These are phyloP conservation scores for Dactylis glomerata DNA, from an alignment of 176 grass and related monocot species.

Conservation along the genomic window DNA sequence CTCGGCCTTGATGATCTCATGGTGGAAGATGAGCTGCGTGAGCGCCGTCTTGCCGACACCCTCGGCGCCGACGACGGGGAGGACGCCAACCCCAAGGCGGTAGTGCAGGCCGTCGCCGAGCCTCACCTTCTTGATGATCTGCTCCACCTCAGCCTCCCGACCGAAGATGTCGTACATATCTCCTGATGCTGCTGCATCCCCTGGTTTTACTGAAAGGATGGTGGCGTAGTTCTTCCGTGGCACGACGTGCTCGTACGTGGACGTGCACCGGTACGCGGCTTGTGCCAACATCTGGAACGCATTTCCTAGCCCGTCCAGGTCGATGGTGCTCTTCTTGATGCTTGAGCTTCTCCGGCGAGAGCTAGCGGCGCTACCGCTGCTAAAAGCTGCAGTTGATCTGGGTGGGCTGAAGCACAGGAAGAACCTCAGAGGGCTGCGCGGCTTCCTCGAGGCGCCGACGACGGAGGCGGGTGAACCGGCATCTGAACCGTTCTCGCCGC, in stretches of 20 bases:
- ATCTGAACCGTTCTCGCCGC: background rate
- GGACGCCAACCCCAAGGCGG: constrained; percentile 30
- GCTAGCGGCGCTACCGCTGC: background rate
- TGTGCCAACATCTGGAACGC: constrained; percentile 28
- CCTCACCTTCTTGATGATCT: constrained; percentile 14
- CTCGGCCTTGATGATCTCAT: constrained; percentile 14
- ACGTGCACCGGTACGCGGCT: constrained; percentile 38
- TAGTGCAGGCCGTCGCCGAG: constrained; percentile 34
- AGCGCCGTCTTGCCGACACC: constrained; percentile 40
- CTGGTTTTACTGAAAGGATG: background rate
- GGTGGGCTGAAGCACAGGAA: constrained; percentile 43
- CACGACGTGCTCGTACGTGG: constrained; percentile 25
- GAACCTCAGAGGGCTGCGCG: constrained; percentile 39
- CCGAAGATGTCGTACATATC: constrained; percentile 26
- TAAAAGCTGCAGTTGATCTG: background rate
- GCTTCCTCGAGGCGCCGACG: background rate
- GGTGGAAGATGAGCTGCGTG: constrained; percentile 28
- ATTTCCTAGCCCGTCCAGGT: background rate
- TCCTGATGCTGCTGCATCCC: background rate
- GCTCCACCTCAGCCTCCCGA: constrained; percentile 34
- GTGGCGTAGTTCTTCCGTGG: constrained; percentile 33
- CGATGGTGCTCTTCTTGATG: background rate
- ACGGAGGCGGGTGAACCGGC: background rate
- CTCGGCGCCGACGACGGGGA: constrained; percentile 9
- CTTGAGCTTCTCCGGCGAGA: background rate